Conservation (phyloP, 2,329 filamentous ascomycete species). For the Elsinoe arachidis region DNA sequence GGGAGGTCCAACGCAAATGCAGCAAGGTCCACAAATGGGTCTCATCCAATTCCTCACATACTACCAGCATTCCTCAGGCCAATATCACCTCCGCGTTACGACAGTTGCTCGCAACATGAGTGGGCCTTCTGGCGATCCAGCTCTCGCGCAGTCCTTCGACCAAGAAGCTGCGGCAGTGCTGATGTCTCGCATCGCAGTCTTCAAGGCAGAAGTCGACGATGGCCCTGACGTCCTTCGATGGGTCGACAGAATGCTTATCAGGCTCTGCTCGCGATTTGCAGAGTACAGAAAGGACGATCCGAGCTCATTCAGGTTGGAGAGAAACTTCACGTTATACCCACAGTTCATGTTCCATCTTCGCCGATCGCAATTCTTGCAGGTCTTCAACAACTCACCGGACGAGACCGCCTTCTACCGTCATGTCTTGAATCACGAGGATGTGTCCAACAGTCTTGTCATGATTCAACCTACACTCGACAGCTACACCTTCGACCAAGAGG, state of each 20-base stretch:
- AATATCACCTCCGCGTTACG: slow-evolving; percentile 92
- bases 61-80: slow-evolving; percentile 93
- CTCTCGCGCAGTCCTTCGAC: slow-evolving; percentile 93
- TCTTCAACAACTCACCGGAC: slow-evolving; percentile 98
- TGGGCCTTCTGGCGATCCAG: slow-evolving; percentile 86
- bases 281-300: slow-evolving; percentile 98
- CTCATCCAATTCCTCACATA: slow-evolving; percentile 98
- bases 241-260: slow-evolving; percentile 97
- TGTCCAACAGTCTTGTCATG: slow-evolving; percentile 95
- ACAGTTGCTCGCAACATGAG: slow-evolving; percentile 87
- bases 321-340: slow-evolving; percentile 97
- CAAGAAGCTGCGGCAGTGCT: slow-evolving; percentile 95
- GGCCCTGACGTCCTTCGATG: slow-evolving; percentile 96
- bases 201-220: slow-evolving; percentile 97
- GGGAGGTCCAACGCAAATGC: slow-evolving; percentile 74
- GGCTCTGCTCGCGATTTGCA: slow-evolving; percentile 90
- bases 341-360: slow-evolving; percentile 99
- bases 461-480: slow-evolving; percentile 96
- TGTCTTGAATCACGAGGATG: slow-evolving; percentile 93
- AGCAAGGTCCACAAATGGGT: slow-evolving; percentile 79
- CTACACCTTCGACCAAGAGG: slow-evolving; percentile 94
- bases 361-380: slow-evolving; percentile 92
- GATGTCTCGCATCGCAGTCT: slow-evolving; percentile 98
- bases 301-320: slow-evolving; percentile 90
- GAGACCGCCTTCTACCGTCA: slow-evolving; percentile 99